Conservation (phyloP, 768 basidiomycete genomes). For the Suillus americanus region DNA sequence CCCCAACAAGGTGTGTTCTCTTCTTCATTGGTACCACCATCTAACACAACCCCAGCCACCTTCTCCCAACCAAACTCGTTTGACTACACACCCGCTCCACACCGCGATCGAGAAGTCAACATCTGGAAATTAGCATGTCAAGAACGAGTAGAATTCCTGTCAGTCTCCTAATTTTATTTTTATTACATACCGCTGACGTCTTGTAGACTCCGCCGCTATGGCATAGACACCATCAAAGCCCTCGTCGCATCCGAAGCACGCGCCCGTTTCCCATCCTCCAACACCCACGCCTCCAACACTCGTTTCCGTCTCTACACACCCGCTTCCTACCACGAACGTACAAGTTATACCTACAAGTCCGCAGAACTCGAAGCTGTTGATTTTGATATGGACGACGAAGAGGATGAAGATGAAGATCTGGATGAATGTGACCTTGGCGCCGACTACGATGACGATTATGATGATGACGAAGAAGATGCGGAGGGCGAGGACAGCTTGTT, state of each 20-base stretch:
- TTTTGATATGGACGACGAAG: conserved; percentile 31
- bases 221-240: conserved; percentile 32
- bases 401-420: conserved; percentile 27
- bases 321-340: conserved; percentile 3
- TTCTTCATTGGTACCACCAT: no score
- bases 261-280: conserved; percentile 1
- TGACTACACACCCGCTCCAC: conserved; percentile 21
- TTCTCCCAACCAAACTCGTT: conserved; percentile 2
- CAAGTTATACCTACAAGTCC: conserved; percentile 31
- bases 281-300: conserved; percentile 6
- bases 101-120: conserved; percentile 34
- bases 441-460: conserved; percentile 12
- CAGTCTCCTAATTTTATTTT: conserved; percentile 16
- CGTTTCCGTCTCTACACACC: conserved; percentile 33
- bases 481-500: conserved; percentile 11
- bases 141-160: conserved; percentile 34
- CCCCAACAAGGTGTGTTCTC: not conserved
- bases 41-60: not conserved
- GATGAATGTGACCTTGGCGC: conserved; percentile 27
- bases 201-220: conserved; percentile 31
- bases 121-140: conserved; percentile 36
- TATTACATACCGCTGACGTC: not conserved
- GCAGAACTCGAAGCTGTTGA: conserved; percentile 26
- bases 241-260: conserved; percentile 30
- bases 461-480: conserved; percentile 15